Conservation (phyloP, 768 basidiomycete genomes). For the Suillus bovinus region DNA sequence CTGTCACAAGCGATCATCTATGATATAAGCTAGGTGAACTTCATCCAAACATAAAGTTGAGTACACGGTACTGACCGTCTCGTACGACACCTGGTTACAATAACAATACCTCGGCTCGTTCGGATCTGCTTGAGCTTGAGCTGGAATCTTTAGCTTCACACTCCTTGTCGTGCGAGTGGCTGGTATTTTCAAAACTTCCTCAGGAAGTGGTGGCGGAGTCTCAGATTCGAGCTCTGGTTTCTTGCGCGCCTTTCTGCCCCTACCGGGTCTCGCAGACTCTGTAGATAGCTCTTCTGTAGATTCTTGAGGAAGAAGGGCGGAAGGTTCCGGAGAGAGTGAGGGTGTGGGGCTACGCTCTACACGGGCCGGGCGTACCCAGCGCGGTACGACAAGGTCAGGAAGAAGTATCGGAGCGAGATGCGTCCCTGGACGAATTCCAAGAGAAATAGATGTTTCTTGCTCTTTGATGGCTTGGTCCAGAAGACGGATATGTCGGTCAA, state of each 20-base stretch:
- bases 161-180: slow-evolving; percentile 25
- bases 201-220: slow-evolving; percentile 8
- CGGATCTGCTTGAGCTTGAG: slow-evolving; percentile 33
- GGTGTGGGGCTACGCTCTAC: slow-evolving; percentile 44
- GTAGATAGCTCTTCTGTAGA: slow-evolving; percentile 15
- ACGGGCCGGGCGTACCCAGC: slow-evolving; percentile 48
- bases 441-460: slow-evolving; percentile 54
- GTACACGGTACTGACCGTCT: slow-evolving; percentile 53
- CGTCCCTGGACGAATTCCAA: slow-evolving; percentile 54
- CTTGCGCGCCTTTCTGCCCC: slow-evolving; percentile 24
- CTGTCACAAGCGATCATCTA: slow-evolving; percentile 91
- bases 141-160: slow-evolving; percentile 39
- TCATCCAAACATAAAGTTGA: slow-evolving; percentile 10
- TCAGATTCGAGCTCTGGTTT: slow-evolving; percentile 18
- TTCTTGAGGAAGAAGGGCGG: slow-evolving; percentile 18
- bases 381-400: slow-evolving; percentile 61
- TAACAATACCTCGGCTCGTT: slow-evolving; percentile 74
- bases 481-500: slow-evolving; percentile 77
- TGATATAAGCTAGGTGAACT: slow-evolving; percentile 11
- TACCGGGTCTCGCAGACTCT: slow-evolving; percentile 21
- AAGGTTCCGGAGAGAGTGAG: slow-evolving; percentile 32
- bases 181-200: slow-evolving; percentile 4
- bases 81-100: slow-evolving; percentile 79
- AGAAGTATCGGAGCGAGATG: slow-evolving; percentile 56
- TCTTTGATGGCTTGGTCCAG: slow-evolving; percentile 74